Base-by-base conservation (phyloP, 441 rosid genomes). In the Kokia cookei region DNA sequence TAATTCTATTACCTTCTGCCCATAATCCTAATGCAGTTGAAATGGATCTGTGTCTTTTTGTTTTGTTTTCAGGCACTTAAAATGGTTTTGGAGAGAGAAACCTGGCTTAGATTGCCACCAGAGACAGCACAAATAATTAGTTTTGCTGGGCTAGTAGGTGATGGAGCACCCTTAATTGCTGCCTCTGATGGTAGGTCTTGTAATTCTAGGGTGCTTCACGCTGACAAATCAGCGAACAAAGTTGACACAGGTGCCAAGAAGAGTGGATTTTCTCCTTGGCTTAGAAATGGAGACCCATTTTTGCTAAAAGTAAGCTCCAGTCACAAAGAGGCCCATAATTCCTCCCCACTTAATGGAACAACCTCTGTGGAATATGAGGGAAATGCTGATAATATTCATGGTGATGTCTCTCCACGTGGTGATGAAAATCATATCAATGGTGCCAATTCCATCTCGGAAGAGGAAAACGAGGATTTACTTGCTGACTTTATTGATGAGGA, bases 401-500 rank as follows among this genome's bases (percentile, higher is more conserved):
- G 81, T 45, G 86, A 87, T 55, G 81, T 67, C 54, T 84, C 87
- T 78, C 85, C 85, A 32, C 65, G 45, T 69, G 53, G 75, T 50
- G 88, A 84, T 77, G 75, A 40, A 37, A 84, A 78, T 80, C 79
- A 78, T 78, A 59, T 60, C 51, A 91, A 86, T 45, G 91, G 98
- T 71, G 77, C 82, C 62, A 84, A 77, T 80, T 80, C 91, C 73
- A 78, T 81, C 76, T 76, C 86, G 45, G 98, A 90, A 79, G 99
- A 96, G 81, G 98, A 96, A 86, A 89, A 94, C 76, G 99, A 96
- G 84, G 98, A 93, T 87, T 91, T 93, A 75, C 96, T 89, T 80
- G 99, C 98, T 45, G 98, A 96, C 82, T 94, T 91, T 75, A 93
- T 96, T 77, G 99, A 96, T n/a, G 99, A 96, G 82, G 98, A 94